Conservation (phyloP, 2,329 filamentous ascomycete genomes). For the Rhynchosporium secalis region DNA sequence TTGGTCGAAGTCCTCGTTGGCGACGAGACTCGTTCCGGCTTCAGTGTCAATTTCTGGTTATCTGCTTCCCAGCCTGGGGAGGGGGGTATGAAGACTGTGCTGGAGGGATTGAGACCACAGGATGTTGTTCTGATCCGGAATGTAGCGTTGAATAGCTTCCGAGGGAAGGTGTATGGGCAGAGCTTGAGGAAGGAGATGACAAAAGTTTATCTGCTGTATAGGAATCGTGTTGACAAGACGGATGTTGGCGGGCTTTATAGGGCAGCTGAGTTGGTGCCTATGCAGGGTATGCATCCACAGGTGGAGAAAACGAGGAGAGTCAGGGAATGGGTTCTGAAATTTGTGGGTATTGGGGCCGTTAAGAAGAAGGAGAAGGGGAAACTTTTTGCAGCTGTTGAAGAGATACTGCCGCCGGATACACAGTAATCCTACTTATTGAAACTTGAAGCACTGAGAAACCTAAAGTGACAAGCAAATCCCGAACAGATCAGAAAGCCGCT, state of each 20-base stretch:
- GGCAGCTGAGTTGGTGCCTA: slow-evolving; percentile 46
- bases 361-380: slow-evolving; percentile 7
- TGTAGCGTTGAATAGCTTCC: slow-evolving; percentile 75
- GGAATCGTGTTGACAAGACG: slow-evolving; percentile 51
- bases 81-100: slow-evolving; percentile 29
- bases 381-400: slow-evolving; percentile 12
- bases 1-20: slow-evolving; percentile 78
- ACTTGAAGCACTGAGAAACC: too few relatives aligned
- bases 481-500: too few relatives aligned
- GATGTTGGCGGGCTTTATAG: slow-evolving; percentile 60
- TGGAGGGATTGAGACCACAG: slow-evolving; percentile 58
- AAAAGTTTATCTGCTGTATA: slow-evolving; percentile 65
- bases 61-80: slow-evolving; percentile 39
- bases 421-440: slow-evolving; percentile 16
- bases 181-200: slow-evolving; percentile 73
- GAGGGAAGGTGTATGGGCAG: slow-evolving; percentile 78
- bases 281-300: slow-evolving; percentile 47
- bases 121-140: slow-evolving; percentile 81
- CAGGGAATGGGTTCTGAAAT: slow-evolving; percentile 72
- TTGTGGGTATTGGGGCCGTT: slow-evolving; percentile 51
- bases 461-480: neutral
- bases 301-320: slow-evolving; percentile 65
- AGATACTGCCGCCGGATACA: slow-evolving; percentile 28
- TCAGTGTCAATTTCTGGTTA: slow-evolving; percentile 85
- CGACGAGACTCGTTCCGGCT: slow-evolving; percentile 80